Conservation (phyloP, 345 rosid genomes). For the Fremontodendron californicum region DNA sequence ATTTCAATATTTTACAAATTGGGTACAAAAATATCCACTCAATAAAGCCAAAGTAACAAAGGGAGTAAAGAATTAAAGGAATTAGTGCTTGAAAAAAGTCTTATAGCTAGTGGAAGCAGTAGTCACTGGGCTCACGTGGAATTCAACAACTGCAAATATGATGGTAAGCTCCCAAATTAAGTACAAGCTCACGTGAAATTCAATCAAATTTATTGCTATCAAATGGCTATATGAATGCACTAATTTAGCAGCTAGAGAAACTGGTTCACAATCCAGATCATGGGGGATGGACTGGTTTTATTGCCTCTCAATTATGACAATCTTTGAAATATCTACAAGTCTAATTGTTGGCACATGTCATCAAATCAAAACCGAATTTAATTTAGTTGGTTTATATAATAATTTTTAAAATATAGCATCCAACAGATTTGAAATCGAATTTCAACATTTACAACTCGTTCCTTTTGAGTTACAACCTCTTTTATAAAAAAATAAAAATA, state of each 20-base stretch:
- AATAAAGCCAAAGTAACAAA: not conserved
- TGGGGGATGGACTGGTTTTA: not conserved
- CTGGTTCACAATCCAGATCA: not conserved
- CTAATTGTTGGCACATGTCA: not conserved
- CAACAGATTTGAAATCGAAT: too few species aligned
- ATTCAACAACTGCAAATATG: not conserved
- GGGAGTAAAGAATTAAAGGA: not conserved
- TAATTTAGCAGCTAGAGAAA: not conserved
- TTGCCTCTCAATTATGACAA: not conserved
- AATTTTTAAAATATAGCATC: too few species aligned
- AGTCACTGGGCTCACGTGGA: not conserved
- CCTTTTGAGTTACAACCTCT: too few species aligned
- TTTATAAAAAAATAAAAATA: too few species aligned
- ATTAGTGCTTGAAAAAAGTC: not conserved
- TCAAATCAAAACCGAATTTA: too few species aligned
- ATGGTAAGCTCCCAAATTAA: not conserved
- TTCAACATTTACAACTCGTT: too few species aligned
- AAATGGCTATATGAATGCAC: not conserved
- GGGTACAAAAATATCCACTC: too few species aligned
- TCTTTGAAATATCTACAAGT: not conserved
- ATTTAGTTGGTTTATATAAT: too few species aligned
- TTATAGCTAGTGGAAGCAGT: not conserved
- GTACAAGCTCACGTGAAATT: not conserved
- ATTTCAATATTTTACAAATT: too few species aligned
- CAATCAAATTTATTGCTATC: not conserved